These are phyloP conservation scores for Physocladia obscura DNA, from an alignment of 192 early-diverging fungal genomes.

Conservation along the genomic window DNA sequence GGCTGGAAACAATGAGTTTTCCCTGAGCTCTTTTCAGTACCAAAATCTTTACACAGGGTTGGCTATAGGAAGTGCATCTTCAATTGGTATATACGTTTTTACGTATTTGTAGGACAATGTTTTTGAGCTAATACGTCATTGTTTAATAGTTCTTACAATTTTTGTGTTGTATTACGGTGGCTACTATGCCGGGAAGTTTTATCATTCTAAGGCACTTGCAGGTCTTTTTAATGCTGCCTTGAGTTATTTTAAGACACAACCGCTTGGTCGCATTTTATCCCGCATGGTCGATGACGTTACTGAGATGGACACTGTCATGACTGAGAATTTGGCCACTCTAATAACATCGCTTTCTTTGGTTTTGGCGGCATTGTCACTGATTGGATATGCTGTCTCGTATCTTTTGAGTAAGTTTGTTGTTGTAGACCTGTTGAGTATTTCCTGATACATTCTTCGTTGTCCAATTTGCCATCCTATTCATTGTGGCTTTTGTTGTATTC, in stretches of 20 bases:
- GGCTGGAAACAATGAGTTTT: no score
- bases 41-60: no score
- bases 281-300: slow-evolving; percentile 53
- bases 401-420: not conserved
- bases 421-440: not conserved
- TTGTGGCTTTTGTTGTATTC: not conserved
- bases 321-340: not conserved
- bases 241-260: slow-evolving; percentile 58
- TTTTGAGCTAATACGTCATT: not conserved
- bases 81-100: not conserved
- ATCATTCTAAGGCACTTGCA: slow-evolving; percentile 45
- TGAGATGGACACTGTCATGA: slow-evolving; percentile 53
- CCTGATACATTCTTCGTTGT: not conserved
- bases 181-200: slow-evolving; percentile 24
- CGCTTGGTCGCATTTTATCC: slow-evolving; percentile 65
- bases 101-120: not conserved
- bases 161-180: not conserved
- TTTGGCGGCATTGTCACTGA: slow-evolving; percentile 42
- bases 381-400: slow-evolving; percentile 30
- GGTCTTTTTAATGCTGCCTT: slow-evolving; percentile 51
- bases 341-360: not conserved
- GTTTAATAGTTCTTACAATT: not conserved
- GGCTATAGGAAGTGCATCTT: not conserved
- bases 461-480: not conserved
- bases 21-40: no score